Evolutionary conservation across 768 basidiomycete genomes (phyloP), one percentile per base, ranked within the genome.

Genomic region (Mycena vulgaris): DNA sequence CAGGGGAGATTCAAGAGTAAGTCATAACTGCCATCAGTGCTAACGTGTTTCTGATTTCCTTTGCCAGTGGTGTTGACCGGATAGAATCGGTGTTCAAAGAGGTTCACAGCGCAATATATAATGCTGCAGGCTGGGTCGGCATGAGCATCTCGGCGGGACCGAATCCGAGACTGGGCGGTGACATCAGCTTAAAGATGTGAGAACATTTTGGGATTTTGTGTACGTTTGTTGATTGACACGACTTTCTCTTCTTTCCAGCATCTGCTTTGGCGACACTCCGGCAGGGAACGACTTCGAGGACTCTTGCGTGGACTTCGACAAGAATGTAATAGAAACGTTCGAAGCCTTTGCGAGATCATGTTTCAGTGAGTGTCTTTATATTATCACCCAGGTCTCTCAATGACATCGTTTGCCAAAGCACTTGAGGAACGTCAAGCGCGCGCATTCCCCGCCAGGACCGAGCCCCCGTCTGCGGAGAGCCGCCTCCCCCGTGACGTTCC

Each of bases 221-320:
- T 14, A 40, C n/a, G n/a, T 31, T 23, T 11, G 21, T 27, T 31
- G 27, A 19, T 16, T n/a, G n/a, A n/a, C 9, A 30, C 17, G 14
- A n/a, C n/a, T 11, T 14, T 31, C 27, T 17, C n/a, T 37, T 10
- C n/a, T 21, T 25, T 21, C n/a, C 63, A 66, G 64, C 35, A 58
- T 66, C 45, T 66, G 55, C 47, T 37, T 39, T 31, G 64, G 56
- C 45, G 23, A 33, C 13, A 66, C 64, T 21, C 56, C 56, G 11
- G 55, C 25, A 1, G 56, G 64, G 16, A 66, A 66, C 47, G 64
- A 66, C 64, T 66, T 66, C 37, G 56, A 66, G 19, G 45, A 57
- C 8, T 33, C 16, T n/a, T 66, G 48, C 23, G 7, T 40, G 11
- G 45, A 66, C 25, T 66, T 66, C 35, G 28, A 66, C 13, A 30